Percentiles rank a stretch among this genome's conserved stretches.
These are phyloP conservation scores for Tolypocladium album DNA, from an alignment of 2,329 filamentous ascomycete genomes.

Conservation along the genomic window DNA sequence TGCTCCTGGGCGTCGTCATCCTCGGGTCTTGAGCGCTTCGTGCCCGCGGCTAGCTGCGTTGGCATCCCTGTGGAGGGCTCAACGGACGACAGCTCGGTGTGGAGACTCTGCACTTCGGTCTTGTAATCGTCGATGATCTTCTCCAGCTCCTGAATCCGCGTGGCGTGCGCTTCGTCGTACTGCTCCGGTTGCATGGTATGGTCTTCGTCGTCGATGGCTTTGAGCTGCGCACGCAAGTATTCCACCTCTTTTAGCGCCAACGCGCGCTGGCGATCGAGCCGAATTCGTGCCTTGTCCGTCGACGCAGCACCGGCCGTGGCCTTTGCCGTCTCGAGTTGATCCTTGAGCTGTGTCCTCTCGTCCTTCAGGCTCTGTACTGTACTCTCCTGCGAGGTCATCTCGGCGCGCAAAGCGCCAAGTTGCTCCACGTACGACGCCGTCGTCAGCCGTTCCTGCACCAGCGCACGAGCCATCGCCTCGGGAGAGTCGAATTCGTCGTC, in stretches of 20 bases:
- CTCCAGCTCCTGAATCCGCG: slow-evolving; percentile 73
- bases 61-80: slow-evolving; percentile 34
- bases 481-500: slow-evolving; percentile 77
- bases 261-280: slow-evolving; percentile 75
- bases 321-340: slow-evolving; percentile 63
- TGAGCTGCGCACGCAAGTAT: slow-evolving; percentile 84
- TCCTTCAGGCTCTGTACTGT: slow-evolving; percentile 61
- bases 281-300: slow-evolving; percentile 57
- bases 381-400: slow-evolving; percentile 66
- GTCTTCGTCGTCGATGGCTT: slow-evolving; percentile 81
- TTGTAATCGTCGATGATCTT: slow-evolving; percentile 81
- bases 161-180: slow-evolving; percentile 63
- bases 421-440: slow-evolving; percentile 71
- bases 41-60: slow-evolving; percentile 33
- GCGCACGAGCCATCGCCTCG: slow-evolving; percentile 73
- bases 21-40: slow-evolving; percentile 55
- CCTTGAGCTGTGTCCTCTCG: slow-evolving; percentile 53
- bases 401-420: slow-evolving; percentile 67
- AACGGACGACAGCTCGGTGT: slow-evolving; percentile 59
- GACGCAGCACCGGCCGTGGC: slow-evolving; percentile 32
- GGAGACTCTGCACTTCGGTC: slow-evolving; percentile 62
- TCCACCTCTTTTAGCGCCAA: slow-evolving; percentile 89
- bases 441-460: slow-evolving; percentile 73
- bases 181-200: slow-evolving; percentile 72
- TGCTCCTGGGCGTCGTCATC: slow-evolving; percentile 58